Base-by-base conservation (phyloP, 2,329 filamentous ascomycete genomes). In the Microdochium paspali region DNA sequence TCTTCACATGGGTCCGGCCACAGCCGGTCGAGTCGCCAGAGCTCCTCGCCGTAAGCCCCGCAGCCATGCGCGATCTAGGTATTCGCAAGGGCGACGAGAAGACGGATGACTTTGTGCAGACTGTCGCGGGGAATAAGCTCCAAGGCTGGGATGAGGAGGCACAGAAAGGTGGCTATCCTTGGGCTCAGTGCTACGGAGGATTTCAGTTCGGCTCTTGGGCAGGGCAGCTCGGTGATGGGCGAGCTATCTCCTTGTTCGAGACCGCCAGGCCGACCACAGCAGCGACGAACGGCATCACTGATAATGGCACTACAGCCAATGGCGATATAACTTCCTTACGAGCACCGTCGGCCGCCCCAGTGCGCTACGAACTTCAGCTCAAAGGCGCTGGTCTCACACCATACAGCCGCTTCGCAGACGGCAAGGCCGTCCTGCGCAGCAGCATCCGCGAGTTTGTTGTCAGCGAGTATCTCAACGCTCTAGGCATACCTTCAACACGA, bases 101-200 rank as follows among this genome's bases (percentile, higher is more conserved):
- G 44, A 86, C 79, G 0, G 76, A 86, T 1, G 83, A 87, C 10
- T 96, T 97, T 63, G 77, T 79, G 51, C 74, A 85, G 50, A 74
- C 89, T 1, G 85, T 94, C 6, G 81, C 87, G 0, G 93, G 93
- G 2, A 95, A 93, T 62, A 83, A 81, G 59, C 76, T 96, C 13
- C 79, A 86, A 48, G 91, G 90, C 45, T 87, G 85, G 79, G 78
- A 89, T 53, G 78, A 85, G 49, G 76, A 81, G 49, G 74, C 72
- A 54, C 62, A 69, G 23, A 70, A 80, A 49, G 85, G 86, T 3
- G 82, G 93, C 40, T 98, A 98, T 63, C 91, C 93, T 0, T 98
- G 93, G 93, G 90, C 93, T 26, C 93, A 98, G 68, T 97, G 93
- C 69, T 98, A 98, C 64, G 93, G 93, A 49, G 91, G 91, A 48